Percentiles rank a stretch among this genome's conserved stretches.
Conservation (phyloP, 352 stramenopile genomes). For the Phytophthora pinifolia region DNA sequence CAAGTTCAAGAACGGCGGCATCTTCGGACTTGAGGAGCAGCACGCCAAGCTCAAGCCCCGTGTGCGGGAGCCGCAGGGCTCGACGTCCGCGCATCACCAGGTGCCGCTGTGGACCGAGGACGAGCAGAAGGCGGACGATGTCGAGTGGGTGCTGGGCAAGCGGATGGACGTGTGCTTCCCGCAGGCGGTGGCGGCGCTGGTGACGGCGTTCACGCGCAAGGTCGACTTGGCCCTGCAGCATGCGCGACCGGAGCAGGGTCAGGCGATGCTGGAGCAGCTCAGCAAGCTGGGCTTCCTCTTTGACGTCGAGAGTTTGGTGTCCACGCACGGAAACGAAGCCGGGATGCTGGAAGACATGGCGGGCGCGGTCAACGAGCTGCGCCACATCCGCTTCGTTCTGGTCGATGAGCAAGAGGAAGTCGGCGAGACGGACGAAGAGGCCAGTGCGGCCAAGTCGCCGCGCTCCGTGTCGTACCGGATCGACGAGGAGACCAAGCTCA, state of each 20-base stretch:
- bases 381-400: slow-evolving; percentile 76
- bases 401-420: slow-evolving; percentile 72
- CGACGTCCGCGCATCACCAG: slow-evolving; percentile 52
- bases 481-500: slow-evolving; percentile 71
- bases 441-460: slow-evolving; percentile 37
- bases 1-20: slow-evolving; percentile 88
- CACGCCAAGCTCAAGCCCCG: slow-evolving; percentile 70
- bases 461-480: slow-evolving; percentile 62
- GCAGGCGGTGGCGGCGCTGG: slow-evolving; percentile 72
- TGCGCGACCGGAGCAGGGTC: slow-evolving; percentile 40
- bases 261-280: slow-evolving; percentile 70
- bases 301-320: slow-evolving; percentile 83
- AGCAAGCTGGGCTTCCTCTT: slow-evolving; percentile 85
- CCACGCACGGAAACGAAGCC: slow-evolving; percentile 85
- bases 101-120: slow-evolving; percentile 80
- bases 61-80: slow-evolving; percentile 48
- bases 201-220: slow-evolving; percentile 83
- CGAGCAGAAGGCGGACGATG: slow-evolving; percentile 75
- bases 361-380: slow-evolving; percentile 78
- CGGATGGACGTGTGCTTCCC: slow-evolving; percentile 87
- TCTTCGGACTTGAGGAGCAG: slow-evolving; percentile 74
- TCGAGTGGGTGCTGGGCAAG: slow-evolving; percentile 78
- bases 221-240: slow-evolving; percentile 76
- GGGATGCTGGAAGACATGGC: slow-evolving; percentile 90
- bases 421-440: slow-evolving; percentile 38